Evolutionary conservation across 2,329 filamentous ascomycete genomes (phyloP).

Genomic region (Pseudogymnoascus sp.): DNA sequence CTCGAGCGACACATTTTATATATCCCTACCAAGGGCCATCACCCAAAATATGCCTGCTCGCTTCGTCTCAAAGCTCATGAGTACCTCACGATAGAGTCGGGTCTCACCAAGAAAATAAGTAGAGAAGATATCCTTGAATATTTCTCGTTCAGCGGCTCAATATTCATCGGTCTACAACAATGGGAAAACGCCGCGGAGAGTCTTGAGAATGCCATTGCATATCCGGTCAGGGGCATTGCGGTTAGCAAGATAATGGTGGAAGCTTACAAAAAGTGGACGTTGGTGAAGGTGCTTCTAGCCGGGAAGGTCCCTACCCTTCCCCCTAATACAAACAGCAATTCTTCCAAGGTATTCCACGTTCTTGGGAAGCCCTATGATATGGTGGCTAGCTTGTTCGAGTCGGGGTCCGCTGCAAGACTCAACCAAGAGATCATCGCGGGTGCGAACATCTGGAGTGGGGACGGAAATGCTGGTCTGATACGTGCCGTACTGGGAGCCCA

Average conservation of each 20-base stretch:
- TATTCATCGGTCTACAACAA: conserved; percentile 51
- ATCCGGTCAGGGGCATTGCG: conserved; percentile 53
- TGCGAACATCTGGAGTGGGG: conserved; percentile 52
- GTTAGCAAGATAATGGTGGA: conserved; percentile 75
- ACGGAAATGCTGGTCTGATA: conserved; percentile 67
- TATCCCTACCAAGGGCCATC: conserved; percentile 43
- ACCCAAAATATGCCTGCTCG: conserved; percentile 37
- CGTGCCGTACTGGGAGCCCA: conserved; percentile 61
- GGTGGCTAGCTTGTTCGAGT: conserved; percentile 61
- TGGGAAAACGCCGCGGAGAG: conserved; percentile 57
- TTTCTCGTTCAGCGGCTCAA: conserved; percentile 55
- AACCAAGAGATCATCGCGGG: conserved; percentile 56
- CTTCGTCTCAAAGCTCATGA: conserved; percentile 36
- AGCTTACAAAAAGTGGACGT: conserved; percentile 84
- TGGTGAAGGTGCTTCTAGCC: conserved; percentile 63
- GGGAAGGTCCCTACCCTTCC: conserved; percentile 53
- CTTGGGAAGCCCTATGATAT: conserved; percentile 62
- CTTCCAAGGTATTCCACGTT: conserved; percentile 47
- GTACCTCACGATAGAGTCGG: conserved; percentile 52
- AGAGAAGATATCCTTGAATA: conserved; percentile 54
- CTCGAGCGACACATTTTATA: conserved; percentile 59
- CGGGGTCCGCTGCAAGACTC: conserved; percentile 48
- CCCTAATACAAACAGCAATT: conserved; percentile 42
- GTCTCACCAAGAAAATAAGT: conserved; percentile 48
- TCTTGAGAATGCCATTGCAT: conserved; percentile 57